A percentile compares a stretch with the other conserved stretches of the same genome.
Evolutionary conservation across 2,329 filamentous ascomycete species (phyloP).

Genomic region (Aureobasidium zeae): DNA sequence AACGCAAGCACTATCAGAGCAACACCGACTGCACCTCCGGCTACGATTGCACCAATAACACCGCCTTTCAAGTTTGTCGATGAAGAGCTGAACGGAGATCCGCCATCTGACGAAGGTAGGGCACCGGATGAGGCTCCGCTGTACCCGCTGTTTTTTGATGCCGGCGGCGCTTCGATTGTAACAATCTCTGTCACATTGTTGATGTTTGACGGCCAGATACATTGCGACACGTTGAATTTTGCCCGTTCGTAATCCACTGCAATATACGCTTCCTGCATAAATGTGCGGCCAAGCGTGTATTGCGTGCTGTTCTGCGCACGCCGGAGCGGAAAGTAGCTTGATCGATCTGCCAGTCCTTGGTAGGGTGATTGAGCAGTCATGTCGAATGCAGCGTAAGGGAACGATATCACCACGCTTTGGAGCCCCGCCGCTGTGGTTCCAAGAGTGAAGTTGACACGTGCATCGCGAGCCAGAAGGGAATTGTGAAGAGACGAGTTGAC

Average conservation of each 20-base stretch:
- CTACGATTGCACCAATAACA: conserved; percentile 37
- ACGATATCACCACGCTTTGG: conserved; percentile 34
- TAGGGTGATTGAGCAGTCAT: conserved; percentile 39
- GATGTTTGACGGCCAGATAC: conserved; percentile 21
- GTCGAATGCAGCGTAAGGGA: conserved; percentile 44
- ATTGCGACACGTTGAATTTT: conserved; percentile 38
- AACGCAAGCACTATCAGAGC: conserved; percentile 25
- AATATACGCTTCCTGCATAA: conserved; percentile 58
- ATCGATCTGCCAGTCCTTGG: conserved; percentile 47
- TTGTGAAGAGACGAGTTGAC: conserved; percentile 31
- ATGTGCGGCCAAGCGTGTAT: conserved; percentile 56
- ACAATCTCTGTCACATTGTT: conserved; percentile 22
- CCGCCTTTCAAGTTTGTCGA: conserved; percentile 26
- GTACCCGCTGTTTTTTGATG: conserved; percentile 6
- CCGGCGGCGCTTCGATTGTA: conserved; percentile 20
- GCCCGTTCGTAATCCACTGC: conserved; percentile 41
- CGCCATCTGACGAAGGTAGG: not conserved
- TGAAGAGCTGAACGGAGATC: not conserved
- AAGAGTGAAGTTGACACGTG: conserved; percentile 38
- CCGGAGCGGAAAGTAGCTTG: conserved; percentile 58
- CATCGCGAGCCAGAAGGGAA: conserved; percentile 29
- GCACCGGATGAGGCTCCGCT: conserved; percentile 1
- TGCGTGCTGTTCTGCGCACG: conserved; percentile 45
- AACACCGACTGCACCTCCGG: conserved; percentile 29
- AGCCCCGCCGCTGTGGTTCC: conserved; percentile 29